These are phyloP conservation scores for Stephanodiscus minutulus DNA, from an alignment of 108 stramenopile genomes.

Conservation along the genomic window DNA sequence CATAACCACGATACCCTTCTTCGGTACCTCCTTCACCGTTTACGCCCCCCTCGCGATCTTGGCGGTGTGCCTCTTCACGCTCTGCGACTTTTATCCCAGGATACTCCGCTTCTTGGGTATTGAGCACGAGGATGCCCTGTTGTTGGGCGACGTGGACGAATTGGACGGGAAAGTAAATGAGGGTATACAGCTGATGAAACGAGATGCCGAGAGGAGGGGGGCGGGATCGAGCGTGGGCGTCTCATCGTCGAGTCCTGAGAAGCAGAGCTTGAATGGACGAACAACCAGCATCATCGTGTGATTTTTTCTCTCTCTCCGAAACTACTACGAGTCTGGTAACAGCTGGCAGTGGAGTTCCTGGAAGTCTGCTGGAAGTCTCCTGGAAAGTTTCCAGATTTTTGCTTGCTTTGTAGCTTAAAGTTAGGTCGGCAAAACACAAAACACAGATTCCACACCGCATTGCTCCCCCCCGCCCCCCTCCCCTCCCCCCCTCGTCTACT, in stretches of 20 bases:
- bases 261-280: slow-evolving; percentile 17
- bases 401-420: no score
- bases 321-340: no score
- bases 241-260: neutral
- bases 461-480: no score
- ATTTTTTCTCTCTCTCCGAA: no score
- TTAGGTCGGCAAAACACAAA: no score
- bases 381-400: no score
- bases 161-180: slow-evolving; percentile 57
- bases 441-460: no score
- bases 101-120: slow-evolving; percentile 51
- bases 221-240: neutral
- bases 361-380: no score
- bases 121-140: slow-evolving; percentile 64
- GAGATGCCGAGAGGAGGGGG: slow-evolving; percentile 38
- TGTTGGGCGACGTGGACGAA: slow-evolving; percentile 51
- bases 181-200: slow-evolving; percentile 54
- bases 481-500: no score
- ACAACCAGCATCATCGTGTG: neutral
- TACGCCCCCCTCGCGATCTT: slow-evolving; percentile 63
- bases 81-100: slow-evolving; percentile 56
- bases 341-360: no score
- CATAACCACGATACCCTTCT: slow-evolving; percentile 65
- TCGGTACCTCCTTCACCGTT: slow-evolving; percentile 60
- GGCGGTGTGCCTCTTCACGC: slow-evolving; percentile 53